phyloP scores from a whole-genome alignment of 345 rosid species.

The Isatis tinctoria region DNA sequence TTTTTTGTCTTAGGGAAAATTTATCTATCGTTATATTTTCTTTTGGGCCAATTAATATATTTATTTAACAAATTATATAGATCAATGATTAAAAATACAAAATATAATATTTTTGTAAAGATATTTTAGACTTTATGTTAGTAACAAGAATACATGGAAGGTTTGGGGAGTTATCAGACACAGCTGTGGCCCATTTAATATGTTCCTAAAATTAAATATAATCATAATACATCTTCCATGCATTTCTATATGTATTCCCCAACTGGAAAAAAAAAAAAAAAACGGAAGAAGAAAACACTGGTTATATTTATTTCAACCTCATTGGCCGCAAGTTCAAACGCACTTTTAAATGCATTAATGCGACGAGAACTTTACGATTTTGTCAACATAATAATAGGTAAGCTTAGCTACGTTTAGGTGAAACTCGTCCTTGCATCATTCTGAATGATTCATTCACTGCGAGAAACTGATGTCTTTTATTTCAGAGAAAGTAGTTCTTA shows the following conservation, averaged over 20 bases:
- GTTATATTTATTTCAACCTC: neutral
- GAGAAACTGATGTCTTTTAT: neutral
- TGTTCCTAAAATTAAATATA: neutral
- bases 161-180: slow-evolving; percentile 10
- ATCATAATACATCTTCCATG: slow-evolving; percentile 6
- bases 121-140: neutral
- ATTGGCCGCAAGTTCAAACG: neutral
- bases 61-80: neutral
- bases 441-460: too few relatives aligned
- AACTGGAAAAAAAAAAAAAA: neutral
- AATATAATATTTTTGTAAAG: neutral
- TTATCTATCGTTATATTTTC: neutral
- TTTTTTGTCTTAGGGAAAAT: neutral
- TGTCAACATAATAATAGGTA: neutral
- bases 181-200: slow-evolving; percentile 21
- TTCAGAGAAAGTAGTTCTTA: neutral
- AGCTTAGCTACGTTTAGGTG: neutral
- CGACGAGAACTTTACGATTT: neutral
- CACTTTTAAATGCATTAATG: neutral
- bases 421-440: neutral
- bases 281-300: neutral
- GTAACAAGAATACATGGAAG: slow-evolving; percentile 12
- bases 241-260: neutral
- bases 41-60: neutral
- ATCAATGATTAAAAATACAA: neutral